Conservation (phyloP, 1,139 yeast genomes). For the Saccharomyces hybrid region DNA sequence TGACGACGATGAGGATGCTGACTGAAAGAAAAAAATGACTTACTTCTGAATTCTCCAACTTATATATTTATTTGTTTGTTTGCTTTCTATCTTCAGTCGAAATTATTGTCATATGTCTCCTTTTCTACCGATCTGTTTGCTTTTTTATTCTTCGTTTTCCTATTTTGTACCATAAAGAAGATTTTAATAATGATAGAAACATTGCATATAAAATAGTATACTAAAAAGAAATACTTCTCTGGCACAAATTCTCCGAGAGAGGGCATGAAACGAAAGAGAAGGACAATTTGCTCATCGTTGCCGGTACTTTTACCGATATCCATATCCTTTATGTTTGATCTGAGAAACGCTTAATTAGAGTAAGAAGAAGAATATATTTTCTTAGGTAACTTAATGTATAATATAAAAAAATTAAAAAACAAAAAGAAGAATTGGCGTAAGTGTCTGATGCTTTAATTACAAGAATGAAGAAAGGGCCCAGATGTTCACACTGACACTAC, state of each 20-base stretch:
- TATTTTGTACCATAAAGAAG: background rate
- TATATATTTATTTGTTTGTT: background rate
- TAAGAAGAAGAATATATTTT: background rate
- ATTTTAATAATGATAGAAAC: background rate
- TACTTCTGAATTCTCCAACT: background rate
- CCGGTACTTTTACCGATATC: background rate
- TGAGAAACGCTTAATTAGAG: background rate
- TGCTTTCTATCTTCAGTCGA: background rate
- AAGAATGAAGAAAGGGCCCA: background rate
- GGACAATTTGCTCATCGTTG: background rate
- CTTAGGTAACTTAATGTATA: background rate
- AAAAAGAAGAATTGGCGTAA: background rate
- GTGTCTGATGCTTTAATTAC: background rate
- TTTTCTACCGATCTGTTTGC: background rate
- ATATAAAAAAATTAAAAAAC: background rate
- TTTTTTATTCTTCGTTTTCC: background rate
- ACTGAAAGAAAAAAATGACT: conserved; percentile 5
- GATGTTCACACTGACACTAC: background rate
- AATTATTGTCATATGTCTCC: background rate
- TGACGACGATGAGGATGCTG: conserved; percentile 18
- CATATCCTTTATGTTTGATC: background rate
- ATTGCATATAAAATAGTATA: background rate
- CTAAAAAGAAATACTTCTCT: background rate
- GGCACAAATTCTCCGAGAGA: background rate
- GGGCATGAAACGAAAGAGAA: background rate